Percentiles rank a stretch among this genome's conserved stretches.
Conservation (phyloP, 2,329 filamentous ascomycete species). For the Fusarium veterinarium region DNA sequence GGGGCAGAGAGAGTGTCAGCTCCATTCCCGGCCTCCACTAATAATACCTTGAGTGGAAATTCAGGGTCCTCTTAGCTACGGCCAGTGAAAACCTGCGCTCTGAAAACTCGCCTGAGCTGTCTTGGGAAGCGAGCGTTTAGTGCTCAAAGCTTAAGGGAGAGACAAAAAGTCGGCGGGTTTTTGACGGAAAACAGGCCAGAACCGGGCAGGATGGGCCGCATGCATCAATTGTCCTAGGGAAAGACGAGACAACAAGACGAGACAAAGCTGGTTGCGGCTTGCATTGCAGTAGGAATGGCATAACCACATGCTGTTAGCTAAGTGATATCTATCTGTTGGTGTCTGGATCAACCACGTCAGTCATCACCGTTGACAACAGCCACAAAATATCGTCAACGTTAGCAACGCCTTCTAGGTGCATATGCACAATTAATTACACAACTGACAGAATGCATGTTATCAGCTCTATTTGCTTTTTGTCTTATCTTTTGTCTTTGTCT, state of each 20-base stretch:
- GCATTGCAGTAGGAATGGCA: not conserved
- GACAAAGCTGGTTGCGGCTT: not conserved
- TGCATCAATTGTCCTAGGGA: not conserved
- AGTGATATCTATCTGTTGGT: constrained; percentile 5
- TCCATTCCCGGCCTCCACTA: constrained; percentile 6
- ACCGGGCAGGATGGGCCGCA: not conserved
- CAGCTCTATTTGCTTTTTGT: constrained; percentile 15
- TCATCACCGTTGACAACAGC: constrained; percentile 32
- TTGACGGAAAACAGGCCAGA: not conserved
- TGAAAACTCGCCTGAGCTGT: constrained; percentile 34
- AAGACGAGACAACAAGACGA: not conserved
- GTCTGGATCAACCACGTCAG: constrained; percentile 31
- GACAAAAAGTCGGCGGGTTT: not conserved
- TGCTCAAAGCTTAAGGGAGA: constrained; percentile 8
- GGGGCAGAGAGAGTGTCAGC: not conserved
- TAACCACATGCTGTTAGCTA: not conserved
- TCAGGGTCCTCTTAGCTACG: constrained; percentile 10
- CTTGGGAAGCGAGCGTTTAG: constrained; percentile 8
- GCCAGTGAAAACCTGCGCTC: constrained; percentile 8
- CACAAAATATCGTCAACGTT: constrained; percentile 5
- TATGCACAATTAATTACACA: constrained; percentile 22
- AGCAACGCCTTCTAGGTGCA: constrained; percentile 9
- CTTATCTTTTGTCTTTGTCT: constrained; percentile 19
- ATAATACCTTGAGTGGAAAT: constrained; percentile 5
- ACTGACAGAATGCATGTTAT: constrained; percentile 10